Evolutionary conservation across 108 stramenopile species (phyloP).

Genomic region (Aurantiochytrium sp.): DNA sequence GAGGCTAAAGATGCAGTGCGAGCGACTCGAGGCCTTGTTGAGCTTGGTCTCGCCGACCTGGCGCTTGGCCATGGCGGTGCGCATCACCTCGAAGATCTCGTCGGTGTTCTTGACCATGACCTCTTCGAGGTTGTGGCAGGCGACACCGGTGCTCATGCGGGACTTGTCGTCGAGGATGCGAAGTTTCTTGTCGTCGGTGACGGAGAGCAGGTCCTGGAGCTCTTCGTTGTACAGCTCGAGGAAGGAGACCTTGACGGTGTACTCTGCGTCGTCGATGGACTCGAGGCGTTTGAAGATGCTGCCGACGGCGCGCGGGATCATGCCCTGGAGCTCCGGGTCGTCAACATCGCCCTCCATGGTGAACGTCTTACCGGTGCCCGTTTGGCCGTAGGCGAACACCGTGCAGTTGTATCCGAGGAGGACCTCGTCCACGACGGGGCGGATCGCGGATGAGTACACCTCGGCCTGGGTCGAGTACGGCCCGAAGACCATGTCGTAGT

Average conservation of each 20-base stretch:
- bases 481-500: slow-evolving; percentile 56
- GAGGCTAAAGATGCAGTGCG: slow-evolving; percentile 60
- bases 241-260: slow-evolving; percentile 60
- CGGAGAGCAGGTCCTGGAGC: slow-evolving; percentile 31
- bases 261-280: slow-evolving; percentile 45
- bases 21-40: slow-evolving; percentile 52
- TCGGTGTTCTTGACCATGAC: slow-evolving; percentile 39
- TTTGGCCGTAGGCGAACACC: slow-evolving; percentile 59
- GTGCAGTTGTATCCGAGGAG: slow-evolving; percentile 62
- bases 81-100: slow-evolving; percentile 53
- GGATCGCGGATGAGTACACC: slow-evolving; percentile 50
- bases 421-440: slow-evolving; percentile 62
- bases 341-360: slow-evolving; percentile 62
- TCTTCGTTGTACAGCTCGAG: slow-evolving; percentile 67
- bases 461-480: slow-evolving; percentile 58
- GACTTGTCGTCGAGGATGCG: not conserved
- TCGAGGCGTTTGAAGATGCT: slow-evolving; percentile 59
- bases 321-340: slow-evolving; percentile 43
- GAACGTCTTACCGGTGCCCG: slow-evolving; percentile 59
- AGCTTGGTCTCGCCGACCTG: slow-evolving; percentile 60
- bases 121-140: slow-evolving; percentile 54
- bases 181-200: not conserved
- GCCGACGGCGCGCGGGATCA: slow-evolving; percentile 57
- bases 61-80: slow-evolving; percentile 52
- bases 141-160: not conserved